phyloP scores from a whole-genome alignment of 1,284 basidiomycete genomes.

The Malassezia nana region DNA sequence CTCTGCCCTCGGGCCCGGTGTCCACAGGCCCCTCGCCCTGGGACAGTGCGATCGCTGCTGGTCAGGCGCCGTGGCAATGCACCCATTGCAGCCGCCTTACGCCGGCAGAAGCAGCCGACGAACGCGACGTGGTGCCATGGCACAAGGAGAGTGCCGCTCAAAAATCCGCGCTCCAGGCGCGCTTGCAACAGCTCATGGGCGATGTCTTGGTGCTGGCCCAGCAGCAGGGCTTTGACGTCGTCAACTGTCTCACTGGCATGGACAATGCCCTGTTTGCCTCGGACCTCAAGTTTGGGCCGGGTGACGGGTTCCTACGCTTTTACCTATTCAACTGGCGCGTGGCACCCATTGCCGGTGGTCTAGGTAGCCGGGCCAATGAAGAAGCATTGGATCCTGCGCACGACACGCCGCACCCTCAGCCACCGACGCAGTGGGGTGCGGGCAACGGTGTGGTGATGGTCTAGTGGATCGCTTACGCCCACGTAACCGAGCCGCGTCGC shows the following conservation, averaged over 20 bases:
- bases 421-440: slow-evolving; percentile 19
- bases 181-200: slow-evolving; percentile 63
- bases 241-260: slow-evolving; percentile 89
- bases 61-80: slow-evolving; percentile 23
- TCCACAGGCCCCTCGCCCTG: slow-evolving; percentile 10
- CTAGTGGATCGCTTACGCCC: slow-evolving; percentile 12
- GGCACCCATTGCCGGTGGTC: slow-evolving; percentile 37
- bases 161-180: slow-evolving; percentile 58
- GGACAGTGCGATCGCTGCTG: neutral
- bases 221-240: slow-evolving; percentile 74
- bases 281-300: slow-evolving; percentile 73
- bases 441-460: slow-evolving; percentile 46
- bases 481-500: neutral
- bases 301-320: slow-evolving; percentile 78
- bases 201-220: slow-evolving; percentile 73
- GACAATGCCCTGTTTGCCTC: slow-evolving; percentile 76
- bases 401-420: slow-evolving; percentile 14
- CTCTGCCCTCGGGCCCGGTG: neutral
- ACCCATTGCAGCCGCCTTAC: slow-evolving; percentile 26
- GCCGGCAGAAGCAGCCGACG: slow-evolving; percentile 29
- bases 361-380: slow-evolving; percentile 37
- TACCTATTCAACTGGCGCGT: slow-evolving; percentile 59
- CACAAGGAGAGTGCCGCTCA: slow-evolving; percentile 54
- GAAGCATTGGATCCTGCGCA: slow-evolving; percentile 37
- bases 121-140: slow-evolving; percentile 25